Conservation (phyloP, 768 basidiomycete genomes). For the Mycena rosella region DNA sequence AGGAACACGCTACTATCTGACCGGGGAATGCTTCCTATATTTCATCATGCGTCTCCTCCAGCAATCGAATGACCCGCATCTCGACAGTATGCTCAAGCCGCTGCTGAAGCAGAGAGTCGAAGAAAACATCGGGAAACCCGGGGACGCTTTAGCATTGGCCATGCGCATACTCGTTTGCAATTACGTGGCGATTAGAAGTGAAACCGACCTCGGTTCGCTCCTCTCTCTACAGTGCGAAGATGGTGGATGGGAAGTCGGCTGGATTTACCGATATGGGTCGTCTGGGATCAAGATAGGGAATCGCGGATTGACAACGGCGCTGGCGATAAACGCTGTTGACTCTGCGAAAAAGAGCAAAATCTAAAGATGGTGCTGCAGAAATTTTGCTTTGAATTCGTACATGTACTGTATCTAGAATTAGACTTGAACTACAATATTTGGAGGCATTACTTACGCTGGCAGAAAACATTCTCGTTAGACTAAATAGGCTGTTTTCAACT, state of each 20-base stretch:
- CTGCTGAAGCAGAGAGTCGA: constrained; percentile 43
- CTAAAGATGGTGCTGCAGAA: no score
- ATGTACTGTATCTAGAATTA: no score
- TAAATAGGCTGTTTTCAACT: no score
- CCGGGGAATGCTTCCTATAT: constrained; percentile 53
- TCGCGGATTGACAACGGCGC: constrained; percentile 55
- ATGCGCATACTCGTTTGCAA: constrained; percentile 54
- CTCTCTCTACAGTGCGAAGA: constrained; percentile 52
- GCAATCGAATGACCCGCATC: constrained; percentile 30
- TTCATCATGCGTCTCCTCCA: constrained; percentile 52
- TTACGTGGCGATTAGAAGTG: constrained; percentile 42
- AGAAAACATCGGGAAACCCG: constrained; percentile 49
- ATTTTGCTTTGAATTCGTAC: no score
- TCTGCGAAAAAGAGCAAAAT: no score
- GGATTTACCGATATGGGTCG: constrained; percentile 53
- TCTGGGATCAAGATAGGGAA: constrained; percentile 51
- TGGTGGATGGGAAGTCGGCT: constrained; percentile 54
- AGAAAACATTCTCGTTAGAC: no score
- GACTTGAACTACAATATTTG: no score
- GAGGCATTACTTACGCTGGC: no score
- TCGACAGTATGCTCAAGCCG: constrained; percentile 29
- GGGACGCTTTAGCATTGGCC: constrained; percentile 53
- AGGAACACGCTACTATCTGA: constrained; percentile 56
- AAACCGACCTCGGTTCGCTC: constrained; percentile 47
- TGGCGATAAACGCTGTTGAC: constrained; percentile 41